Percentiles rank a stretch among this genome's conserved stretches.
Evolutionary conservation across 2,329 filamentous ascomycete genomes (phyloP).

Genomic region (Arthrobotrys pseudoclavata): DNA sequence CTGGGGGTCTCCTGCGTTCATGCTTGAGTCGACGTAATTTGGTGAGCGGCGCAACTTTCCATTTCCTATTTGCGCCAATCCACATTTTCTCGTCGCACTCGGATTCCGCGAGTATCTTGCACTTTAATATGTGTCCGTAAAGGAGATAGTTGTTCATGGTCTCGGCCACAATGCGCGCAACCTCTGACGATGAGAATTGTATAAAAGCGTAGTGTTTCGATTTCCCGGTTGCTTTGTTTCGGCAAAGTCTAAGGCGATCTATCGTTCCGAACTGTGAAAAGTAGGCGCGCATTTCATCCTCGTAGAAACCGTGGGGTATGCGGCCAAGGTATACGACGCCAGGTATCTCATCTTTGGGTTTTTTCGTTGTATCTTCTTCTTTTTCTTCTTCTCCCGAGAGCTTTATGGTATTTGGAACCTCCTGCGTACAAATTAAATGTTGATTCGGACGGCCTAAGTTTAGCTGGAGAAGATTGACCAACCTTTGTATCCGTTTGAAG

Average conservation of each 20-base stretch:
- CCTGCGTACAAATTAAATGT: not conserved
- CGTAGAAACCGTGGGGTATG: conserved; percentile 95
- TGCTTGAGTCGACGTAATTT: conserved; percentile 84
- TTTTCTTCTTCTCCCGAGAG: not conserved
- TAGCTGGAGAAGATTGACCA: not conserved
- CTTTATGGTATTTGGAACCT: not conserved
- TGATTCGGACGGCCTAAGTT: not conserved
- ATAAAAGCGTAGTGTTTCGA: conserved; percentile 96
- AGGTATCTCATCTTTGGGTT: conserved; percentile 69
- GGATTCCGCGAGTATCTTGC: conserved; percentile 76
- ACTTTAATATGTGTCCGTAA: conserved; percentile 93
- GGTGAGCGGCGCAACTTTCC: conserved; percentile 89
- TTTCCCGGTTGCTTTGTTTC: conserved; percentile 90
- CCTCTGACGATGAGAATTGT: conserved; percentile 81
- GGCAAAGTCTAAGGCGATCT: conserved; percentile 81
- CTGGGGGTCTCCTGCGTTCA: conserved; percentile 78
- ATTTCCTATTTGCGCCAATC: conserved; percentile 90
- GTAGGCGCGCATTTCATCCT: conserved; percentile 93
- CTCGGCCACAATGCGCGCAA: conserved; percentile 91
- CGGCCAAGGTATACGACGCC: conserved; percentile 92
- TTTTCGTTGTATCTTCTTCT: not conserved
- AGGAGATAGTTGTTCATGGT: conserved; percentile 99
- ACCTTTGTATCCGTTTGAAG: conserved; percentile 1
- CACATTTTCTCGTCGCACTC: conserved; percentile 75
- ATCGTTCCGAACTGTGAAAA: conserved; percentile 93